Conservation (phyloP, 805 yeast genomes). For the Wickerhamomyces pijperi region DNA sequence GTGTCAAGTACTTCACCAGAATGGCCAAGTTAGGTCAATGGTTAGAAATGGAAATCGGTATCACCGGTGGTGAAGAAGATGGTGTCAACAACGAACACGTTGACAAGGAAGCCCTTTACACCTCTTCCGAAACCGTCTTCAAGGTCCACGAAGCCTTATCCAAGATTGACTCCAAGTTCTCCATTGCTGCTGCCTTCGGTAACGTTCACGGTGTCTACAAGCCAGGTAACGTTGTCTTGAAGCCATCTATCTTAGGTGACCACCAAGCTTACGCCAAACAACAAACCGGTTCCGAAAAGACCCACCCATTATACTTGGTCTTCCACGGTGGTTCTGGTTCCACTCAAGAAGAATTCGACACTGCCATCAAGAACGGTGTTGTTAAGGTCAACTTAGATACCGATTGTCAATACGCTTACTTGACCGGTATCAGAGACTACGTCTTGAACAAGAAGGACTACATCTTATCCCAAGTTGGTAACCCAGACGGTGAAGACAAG, state of each 20-base stretch:
- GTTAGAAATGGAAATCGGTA: conserved; percentile 99
- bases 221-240: conserved; percentile 94
- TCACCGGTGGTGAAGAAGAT: conserved; percentile 99
- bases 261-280: conserved; percentile 85
- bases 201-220: conserved; percentile 99
- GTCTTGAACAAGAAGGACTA: conserved; percentile 93
- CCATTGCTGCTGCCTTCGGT: conserved; percentile 99
- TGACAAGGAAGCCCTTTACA: conserved; percentile 78
- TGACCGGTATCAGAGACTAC: conserved; percentile 95
- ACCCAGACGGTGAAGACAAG: conserved; percentile 98
- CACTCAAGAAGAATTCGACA: conserved; percentile 78
- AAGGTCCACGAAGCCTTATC: conserved; percentile 82
- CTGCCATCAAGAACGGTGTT: conserved; percentile 87
- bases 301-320: conserved; percentile 83
- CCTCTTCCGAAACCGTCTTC: conserved; percentile 90
- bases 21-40: conserved; percentile 92
- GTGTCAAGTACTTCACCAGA: conserved; percentile 91
- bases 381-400: conserved; percentile 99
- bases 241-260: conserved; percentile 88
- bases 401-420: conserved; percentile 97
- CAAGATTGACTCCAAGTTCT: conserved; percentile 93
- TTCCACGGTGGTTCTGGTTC: conserved; percentile 99
- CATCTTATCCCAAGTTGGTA: conserved; percentile 81
- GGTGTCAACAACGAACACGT: conserved; percentile 98
- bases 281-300: conserved; percentile 39